Base-by-base conservation (phyloP, 371 early-diverging fungal species). In the Mucor racemosus region DNA sequence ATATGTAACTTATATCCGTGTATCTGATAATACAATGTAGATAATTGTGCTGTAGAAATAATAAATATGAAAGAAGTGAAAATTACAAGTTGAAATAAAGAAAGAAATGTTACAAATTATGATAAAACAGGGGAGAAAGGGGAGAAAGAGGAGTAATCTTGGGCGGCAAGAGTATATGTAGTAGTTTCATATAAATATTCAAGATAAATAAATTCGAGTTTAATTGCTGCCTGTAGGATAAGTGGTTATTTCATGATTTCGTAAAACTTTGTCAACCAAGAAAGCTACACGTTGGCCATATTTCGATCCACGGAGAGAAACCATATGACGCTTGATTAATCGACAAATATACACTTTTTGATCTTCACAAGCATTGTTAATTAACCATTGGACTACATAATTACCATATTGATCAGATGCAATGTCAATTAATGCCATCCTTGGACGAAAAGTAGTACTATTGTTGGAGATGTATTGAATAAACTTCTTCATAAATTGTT, bases 341-440 rank as follows among this genome's bases (percentile, higher is more conserved):
- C 86, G 84, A 41, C 87, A 86, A 65, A 88, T 86, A 17, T 71
- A 74, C 62, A 90, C 83, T 15, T 88, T 84, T 60, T 89, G 90
- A 34, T 81, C 73, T 5, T 82, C 78, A 21, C 81, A 84, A n/a
- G 88, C 86, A 59, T 89, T 78, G 35, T 82, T 67, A 26, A 67
- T 67, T 2, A 62, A 40, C 67, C 91, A 88, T 75, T 92, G 92
- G 58, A 91, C 87, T 53, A 92, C 91, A 65, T 92, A 99, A 86
- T 99, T 99, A 46, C 89, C 92, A 70, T 88, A 91, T 72, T 92
- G 92, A 65, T 92, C 87, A 3, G 86, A 82, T 3, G 86, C 86
- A 69, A 86, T 82, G 50, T 86, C 85, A 40, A 86, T 80, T 41
- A 86, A 31, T 4, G 84, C 77, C 60, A 85, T 82, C 4, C 86